Evolutionary conservation across 768 basidiomycete species (phyloP).

Genomic region (Lactarius vividus): DNA sequence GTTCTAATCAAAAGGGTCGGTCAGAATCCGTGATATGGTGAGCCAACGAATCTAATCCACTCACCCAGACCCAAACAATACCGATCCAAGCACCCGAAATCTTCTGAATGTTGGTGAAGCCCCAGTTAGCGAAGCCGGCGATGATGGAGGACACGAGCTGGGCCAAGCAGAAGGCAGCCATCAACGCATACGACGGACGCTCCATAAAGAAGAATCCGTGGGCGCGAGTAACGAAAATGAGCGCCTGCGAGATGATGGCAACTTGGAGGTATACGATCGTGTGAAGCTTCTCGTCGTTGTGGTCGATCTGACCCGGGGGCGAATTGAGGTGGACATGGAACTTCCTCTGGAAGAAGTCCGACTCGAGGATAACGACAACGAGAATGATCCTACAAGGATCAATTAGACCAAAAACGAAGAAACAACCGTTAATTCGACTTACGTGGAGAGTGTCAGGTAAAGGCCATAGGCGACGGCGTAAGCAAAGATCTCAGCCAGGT

Average conservation of each 20-base stretch:
- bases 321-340: slow-evolving; percentile 66
- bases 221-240: slow-evolving; percentile 95
- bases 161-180: slow-evolving; percentile 88
- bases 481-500: slow-evolving; percentile 92
- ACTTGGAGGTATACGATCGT: slow-evolving; percentile 94
- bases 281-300: slow-evolving; percentile 76
- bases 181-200: slow-evolving; percentile 83
- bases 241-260: slow-evolving; percentile 97
- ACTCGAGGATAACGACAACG: slow-evolving; percentile 81
- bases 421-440: slow-evolving; percentile 34
- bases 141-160: slow-evolving; percentile 96
- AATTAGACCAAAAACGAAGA: slow-evolving; percentile 14
- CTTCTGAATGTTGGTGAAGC: slow-evolving; percentile 78
- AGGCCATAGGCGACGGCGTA: slow-evolving; percentile 95
- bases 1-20: slow-evolving; percentile 51
- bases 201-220: slow-evolving; percentile 98
- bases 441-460: slow-evolving; percentile 92
- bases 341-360: slow-evolving; percentile 83
- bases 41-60: slow-evolving; percentile 29
- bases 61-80: slow-evolving; percentile 94
- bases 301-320: slow-evolving; percentile 32
- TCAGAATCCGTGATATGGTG: background rate
- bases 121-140: slow-evolving; percentile 90
- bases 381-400: slow-evolving; percentile 57
- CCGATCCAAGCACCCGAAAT: slow-evolving; percentile 96